phyloP scores from a whole-genome alignment of 2,329 filamentous ascomycete genomes.

The Diaporthe amygdali region DNA sequence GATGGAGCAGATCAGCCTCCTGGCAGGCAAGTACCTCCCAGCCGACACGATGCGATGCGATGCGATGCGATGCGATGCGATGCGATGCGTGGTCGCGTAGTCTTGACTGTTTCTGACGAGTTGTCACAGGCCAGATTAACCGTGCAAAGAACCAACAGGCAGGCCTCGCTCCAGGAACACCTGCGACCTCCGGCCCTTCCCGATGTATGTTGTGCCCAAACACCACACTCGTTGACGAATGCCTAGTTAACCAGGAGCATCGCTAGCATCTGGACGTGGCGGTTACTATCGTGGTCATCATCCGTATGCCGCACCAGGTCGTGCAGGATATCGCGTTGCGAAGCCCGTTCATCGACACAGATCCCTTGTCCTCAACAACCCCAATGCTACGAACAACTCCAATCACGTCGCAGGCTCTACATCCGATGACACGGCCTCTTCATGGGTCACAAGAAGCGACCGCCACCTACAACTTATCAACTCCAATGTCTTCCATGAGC shows the following conservation, averaged over 20 bases:
- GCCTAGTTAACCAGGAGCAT: neutral
- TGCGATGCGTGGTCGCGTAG: too few relatives aligned
- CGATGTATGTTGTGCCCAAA: slow-evolving; percentile 40
- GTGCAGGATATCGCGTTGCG: slow-evolving; percentile 41
- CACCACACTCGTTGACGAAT: neutral
- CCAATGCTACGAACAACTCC: slow-evolving; percentile 35
- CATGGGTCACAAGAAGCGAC: slow-evolving; percentile 76
- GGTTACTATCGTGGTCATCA: slow-evolving; percentile 29
- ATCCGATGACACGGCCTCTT: slow-evolving; percentile 37
- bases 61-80: neutral
- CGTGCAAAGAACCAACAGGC: slow-evolving; percentile 72
- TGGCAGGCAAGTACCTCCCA: slow-evolving; percentile 48
- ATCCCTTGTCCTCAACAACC: slow-evolving; percentile 68
- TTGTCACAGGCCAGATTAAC: slow-evolving; percentile 74
- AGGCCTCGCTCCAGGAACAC: slow-evolving; percentile 39
- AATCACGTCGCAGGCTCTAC: slow-evolving; percentile 34
- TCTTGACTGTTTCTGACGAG: neutral
- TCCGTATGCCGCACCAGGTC: slow-evolving; percentile 38
- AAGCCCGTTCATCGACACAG: slow-evolving; percentile 50
- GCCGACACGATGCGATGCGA: neutral
- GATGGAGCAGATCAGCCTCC: slow-evolving; percentile 57
- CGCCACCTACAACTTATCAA: slow-evolving; percentile 86
- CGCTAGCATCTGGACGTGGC: slow-evolving; percentile 16
- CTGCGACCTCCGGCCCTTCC: slow-evolving; percentile 33
- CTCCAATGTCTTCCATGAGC: slow-evolving; percentile 76